Conservation (phyloP, 176 grass and related monocot genomes). For the Thalia dealbata region DNA sequence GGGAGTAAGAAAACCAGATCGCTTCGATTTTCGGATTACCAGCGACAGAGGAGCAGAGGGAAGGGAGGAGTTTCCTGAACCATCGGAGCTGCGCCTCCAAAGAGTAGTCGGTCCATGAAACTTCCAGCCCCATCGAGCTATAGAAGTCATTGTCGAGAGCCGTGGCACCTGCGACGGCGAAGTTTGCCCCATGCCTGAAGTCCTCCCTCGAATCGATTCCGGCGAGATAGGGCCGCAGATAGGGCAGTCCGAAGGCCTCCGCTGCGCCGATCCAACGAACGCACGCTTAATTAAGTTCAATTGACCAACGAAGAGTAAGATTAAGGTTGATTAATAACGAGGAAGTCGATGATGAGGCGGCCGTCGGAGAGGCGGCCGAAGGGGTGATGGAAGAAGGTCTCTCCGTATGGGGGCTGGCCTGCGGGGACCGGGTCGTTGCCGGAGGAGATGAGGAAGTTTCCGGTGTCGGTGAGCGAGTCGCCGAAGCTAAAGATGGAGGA, state of each 20-base stretch:
- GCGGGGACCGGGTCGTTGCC: background rate
- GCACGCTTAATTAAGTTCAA: no score
- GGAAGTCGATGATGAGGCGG: constrained; percentile 10
- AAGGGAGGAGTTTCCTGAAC: constrained; percentile 2
- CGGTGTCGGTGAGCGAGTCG: constrained; percentile 14
- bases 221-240: background rate
- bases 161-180: constrained; percentile 4
- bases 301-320: no score
- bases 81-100: background rate
- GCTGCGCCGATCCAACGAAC: background rate
- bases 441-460: background rate
- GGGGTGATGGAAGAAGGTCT: constrained; percentile 3
- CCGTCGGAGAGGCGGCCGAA: constrained; percentile 12
- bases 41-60: constrained; percentile 6
- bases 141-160: background rate
- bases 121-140: background rate
- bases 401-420: constrained; percentile 1
- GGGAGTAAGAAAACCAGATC: no score
- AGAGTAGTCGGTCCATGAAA: background rate
- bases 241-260: background rate
- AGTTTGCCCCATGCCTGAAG: background rate
- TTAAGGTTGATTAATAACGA: background rate
- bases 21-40: no score
- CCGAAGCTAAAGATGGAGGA: constrained; percentile 2
- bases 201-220: background rate